These are phyloP conservation scores for Mycena floridula DNA, from an alignment of 768 basidiomycete genomes.

Conservation along the genomic window DNA sequence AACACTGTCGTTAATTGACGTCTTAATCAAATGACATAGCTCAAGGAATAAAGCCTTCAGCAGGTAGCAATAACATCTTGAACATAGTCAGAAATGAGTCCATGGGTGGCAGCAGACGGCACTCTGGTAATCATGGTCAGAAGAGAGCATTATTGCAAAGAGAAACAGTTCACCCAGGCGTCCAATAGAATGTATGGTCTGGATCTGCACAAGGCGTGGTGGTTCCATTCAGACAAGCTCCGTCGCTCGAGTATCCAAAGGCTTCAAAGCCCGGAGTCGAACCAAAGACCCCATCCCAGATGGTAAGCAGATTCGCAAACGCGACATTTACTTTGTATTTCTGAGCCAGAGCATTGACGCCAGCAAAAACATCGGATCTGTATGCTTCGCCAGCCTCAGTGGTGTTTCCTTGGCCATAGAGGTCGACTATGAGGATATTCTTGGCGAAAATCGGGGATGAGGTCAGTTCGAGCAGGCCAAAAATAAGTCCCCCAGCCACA, in stretches of 20 bases:
- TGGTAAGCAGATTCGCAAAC: slow-evolving; percentile 37
- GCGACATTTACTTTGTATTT: slow-evolving; percentile 31
- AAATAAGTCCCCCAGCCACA: slow-evolving; percentile 30
- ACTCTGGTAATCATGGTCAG: no score
- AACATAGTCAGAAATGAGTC: no score
- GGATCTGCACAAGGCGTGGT: slow-evolving; percentile 4
- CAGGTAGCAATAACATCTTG: no score
- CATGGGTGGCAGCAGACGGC: no score
- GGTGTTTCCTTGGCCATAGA: slow-evolving; percentile 40
- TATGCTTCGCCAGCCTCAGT: slow-evolving; percentile 36
- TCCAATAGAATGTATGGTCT: slow-evolving; percentile 5
- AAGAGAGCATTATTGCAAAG: neutral
- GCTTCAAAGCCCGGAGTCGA: slow-evolving; percentile 36
- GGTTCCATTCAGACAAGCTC: slow-evolving; percentile 2
- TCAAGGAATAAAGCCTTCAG: no score
- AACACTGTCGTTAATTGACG: no score
- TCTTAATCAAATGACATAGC: no score
- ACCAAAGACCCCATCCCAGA: slow-evolving; percentile 41
- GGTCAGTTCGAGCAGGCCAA: slow-evolving; percentile 33
- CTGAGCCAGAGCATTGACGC: slow-evolving; percentile 26
- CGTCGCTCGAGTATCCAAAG: slow-evolving; percentile 39
- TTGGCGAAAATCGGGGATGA: slow-evolving; percentile 40
- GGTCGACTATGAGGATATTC: slow-evolving; percentile 45
- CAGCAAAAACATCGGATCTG: slow-evolving; percentile 36
- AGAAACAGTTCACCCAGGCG: slow-evolving; percentile 2